Conservation (phyloP, 1,284 basidiomycete genomes). For the Fomitopsis pinicola region DNA sequence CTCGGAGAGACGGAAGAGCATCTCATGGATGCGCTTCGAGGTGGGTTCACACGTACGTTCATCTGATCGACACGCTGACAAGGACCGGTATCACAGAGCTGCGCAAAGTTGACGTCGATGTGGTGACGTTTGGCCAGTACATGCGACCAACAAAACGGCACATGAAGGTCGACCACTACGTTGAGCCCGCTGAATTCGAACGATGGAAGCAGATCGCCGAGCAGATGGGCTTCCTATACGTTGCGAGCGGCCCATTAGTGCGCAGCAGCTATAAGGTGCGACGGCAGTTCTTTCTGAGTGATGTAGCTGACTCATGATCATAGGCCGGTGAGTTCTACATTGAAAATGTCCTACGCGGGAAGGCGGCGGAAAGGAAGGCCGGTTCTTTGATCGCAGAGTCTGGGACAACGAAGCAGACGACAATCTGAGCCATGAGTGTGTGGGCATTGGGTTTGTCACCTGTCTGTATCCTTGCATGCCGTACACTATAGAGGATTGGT, state of each 20-base stretch:
- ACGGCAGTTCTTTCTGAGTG: background rate
- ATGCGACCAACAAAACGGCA: constrained; percentile 99
- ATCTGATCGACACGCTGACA: background rate
- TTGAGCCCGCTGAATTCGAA: constrained; percentile 90
- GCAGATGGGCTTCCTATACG: constrained; percentile 94
- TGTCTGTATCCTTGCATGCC: background rate
- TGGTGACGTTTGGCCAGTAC: constrained; percentile 99
- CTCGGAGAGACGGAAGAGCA: constrained; percentile 91
- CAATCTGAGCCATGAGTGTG: background rate
- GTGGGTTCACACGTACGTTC: constrained; percentile 37
- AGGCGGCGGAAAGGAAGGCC: constrained; percentile 41
- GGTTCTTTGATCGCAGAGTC: constrained; percentile 28
- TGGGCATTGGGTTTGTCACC: background rate
- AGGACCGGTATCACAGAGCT: constrained; percentile 54
- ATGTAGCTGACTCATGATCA: background rate
- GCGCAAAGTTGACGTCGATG: constrained; percentile 86
- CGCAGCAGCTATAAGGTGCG: constrained; percentile 94
- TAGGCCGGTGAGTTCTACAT: constrained; percentile 92
- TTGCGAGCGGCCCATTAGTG: constrained; percentile 94
- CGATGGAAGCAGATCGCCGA: constrained; percentile 90
- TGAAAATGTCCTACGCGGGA: constrained; percentile 78
- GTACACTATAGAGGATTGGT: background rate
- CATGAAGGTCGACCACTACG: constrained; percentile 98
- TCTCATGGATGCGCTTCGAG: constrained; percentile 78
- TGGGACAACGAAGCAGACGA: background rate